Evolutionary conservation across 2,329 filamentous ascomycete genomes (phyloP), one percentile per base, ranked within the genome.

Genomic region (Aspergillus sp.): DNA sequence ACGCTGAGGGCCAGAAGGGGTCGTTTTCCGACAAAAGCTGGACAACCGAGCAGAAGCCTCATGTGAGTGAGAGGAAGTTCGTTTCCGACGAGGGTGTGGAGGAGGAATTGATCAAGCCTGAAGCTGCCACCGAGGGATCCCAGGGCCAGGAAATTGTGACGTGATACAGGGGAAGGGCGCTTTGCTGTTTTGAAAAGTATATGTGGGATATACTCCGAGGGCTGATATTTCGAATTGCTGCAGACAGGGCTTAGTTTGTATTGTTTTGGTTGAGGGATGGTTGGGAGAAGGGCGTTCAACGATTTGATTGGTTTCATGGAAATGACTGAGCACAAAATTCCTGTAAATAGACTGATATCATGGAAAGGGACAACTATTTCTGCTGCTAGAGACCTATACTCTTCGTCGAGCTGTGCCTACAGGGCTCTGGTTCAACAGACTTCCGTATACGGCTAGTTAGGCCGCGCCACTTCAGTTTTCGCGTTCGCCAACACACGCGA

Each of bases 51-150:
- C 48, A 60, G 16, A 73, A 71, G 45, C 67, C 74, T 36, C 85
- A 93, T 57, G 78, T 93, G 30, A 93, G 86, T 52, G 85, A 94
- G 60, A 73, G 88, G 48, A 89, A 84, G 54, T 95, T 94, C 63
- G 78, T 89, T 31, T 48, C 45, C 1, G 78, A 85, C 36, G 80
- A 84, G 29, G 67, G 69, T 4, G 63, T 44, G 12, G 64, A 68
- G 16, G 80, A 85, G 54, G 85, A 93, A 61, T 64, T 84, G 32
- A 77, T 93, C 40, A 72, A 84, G 38, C 78, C 82, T 25, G 69
- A 68, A 22, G 36, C 41, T 19, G 30, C 34, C 6, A 28, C 36
- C 19, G 53, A 59, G n/a, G 43, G 43, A 20, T 40, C 51, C 12
- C 50, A 55, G 32, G 44, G 36, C 35, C 49, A 52, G 33, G 49